Conservation (phyloP, 805 yeast genomes). For the Saturnispora dispora region DNA sequence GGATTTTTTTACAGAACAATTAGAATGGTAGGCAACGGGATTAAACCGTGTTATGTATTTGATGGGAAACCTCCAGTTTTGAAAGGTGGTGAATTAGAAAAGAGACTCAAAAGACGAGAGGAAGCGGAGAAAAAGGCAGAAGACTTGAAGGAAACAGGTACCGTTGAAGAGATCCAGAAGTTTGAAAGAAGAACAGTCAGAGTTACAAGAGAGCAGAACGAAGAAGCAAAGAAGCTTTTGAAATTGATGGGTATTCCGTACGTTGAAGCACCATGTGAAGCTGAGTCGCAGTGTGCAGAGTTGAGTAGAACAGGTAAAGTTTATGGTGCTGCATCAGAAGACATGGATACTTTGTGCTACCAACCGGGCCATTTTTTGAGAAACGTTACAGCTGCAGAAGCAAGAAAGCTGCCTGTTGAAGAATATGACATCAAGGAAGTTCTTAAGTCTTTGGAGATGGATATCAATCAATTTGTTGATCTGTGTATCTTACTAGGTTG, state of each 20-base stretch:
- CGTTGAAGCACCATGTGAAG: slow-evolving; percentile 93
- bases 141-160: slow-evolving; percentile 70
- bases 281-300: slow-evolving; percentile 97
- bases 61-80: slow-evolving; percentile 96
- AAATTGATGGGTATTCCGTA: slow-evolving; percentile 92
- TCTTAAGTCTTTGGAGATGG: slow-evolving; percentile 69
- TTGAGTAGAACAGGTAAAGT: slow-evolving; percentile 85
- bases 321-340: slow-evolving; percentile 96
- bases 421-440: slow-evolving; percentile 65
- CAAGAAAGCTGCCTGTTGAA: slow-evolving; percentile 84
- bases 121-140: slow-evolving; percentile 73
- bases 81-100: slow-evolving; percentile 87
- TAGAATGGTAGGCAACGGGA: slow-evolving; percentile 82
- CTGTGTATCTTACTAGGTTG: slow-evolving; percentile 91
- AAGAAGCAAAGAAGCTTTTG: slow-evolving; percentile 77
- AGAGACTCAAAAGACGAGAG: slow-evolving; percentile 70
- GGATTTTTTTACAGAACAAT: slow-evolving; percentile 95
- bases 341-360: slow-evolving; percentile 96
- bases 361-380: slow-evolving; percentile 76
- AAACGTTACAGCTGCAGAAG: slow-evolving; percentile 90
- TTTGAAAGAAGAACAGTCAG: slow-evolving; percentile 82
- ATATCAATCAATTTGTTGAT: slow-evolving; percentile 69
- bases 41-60: slow-evolving; percentile 93
- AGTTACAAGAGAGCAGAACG: slow-evolving; percentile 86
- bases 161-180: slow-evolving; percentile 64